Evolutionary conservation across 805 yeast genomes (phyloP).

Genomic region (Saccharomycopsis schoenii): DNA sequence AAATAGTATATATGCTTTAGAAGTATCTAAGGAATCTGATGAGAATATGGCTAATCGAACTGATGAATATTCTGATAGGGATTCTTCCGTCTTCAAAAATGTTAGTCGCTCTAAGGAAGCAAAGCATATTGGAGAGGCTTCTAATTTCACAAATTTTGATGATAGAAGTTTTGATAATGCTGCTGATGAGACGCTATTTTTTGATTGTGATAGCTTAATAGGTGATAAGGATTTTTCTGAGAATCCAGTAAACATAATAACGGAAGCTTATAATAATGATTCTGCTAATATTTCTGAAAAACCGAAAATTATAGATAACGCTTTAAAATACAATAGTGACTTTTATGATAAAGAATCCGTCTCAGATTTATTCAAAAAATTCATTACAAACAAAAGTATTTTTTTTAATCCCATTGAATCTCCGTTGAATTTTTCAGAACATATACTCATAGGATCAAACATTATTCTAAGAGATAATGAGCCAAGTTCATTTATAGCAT

Average conservation of each 20-base stretch:
- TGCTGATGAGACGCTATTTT: background rate
- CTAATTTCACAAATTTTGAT: background rate
- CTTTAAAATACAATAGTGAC: constrained; percentile 16
- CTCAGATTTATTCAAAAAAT: constrained; percentile 73
- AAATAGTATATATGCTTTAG: background rate
- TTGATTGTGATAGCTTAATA: background rate
- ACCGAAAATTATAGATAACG: constrained; percentile 13
- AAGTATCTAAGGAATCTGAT: background rate
- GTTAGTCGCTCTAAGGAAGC: background rate
- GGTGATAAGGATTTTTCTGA: background rate
- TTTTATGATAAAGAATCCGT: constrained; percentile 65
- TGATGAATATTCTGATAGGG: background rate
- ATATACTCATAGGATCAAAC: constrained; percentile 85
- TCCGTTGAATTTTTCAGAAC: constrained; percentile 71
- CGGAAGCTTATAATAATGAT: background rate
- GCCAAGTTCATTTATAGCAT: constrained; percentile 89
- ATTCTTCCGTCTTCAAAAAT: background rate
- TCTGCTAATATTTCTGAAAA: background rate
- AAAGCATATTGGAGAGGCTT: background rate
- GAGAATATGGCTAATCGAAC: background rate
- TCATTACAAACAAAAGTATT: constrained; percentile 97
- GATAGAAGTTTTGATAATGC: background rate
- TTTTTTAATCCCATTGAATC: constrained; percentile 88
- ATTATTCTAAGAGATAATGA: constrained; percentile 93
- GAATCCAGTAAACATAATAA: background rate